Base-by-base conservation (phyloP, 768 basidiomycete genomes). In the Suillus weaverae region DNA sequence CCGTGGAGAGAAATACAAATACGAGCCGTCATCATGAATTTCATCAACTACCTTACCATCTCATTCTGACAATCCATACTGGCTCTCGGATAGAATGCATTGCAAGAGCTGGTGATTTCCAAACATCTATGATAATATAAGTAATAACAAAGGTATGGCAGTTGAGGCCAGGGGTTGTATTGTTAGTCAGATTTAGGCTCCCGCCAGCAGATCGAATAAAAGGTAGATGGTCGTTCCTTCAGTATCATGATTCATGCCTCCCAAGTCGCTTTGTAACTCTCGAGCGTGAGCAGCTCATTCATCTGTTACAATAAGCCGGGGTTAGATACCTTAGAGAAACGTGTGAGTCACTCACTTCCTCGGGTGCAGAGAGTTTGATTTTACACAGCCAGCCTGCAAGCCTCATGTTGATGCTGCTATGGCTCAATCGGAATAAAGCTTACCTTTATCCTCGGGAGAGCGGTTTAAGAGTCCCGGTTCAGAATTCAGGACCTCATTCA, bases 381-480 rank as follows among this genome's bases (percentile, higher is more conserved):
- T 93, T 96, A 87, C 91, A 95, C 54, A 99, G 86, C 97, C 97
- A 99, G 63, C 97, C 96, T 98, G 68, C 8, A 35, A 38, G 30
- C 6, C 30, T 11, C 18, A 32, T 48, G 16, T 61, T 61, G 65
- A 59, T 26, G 5, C 20, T 20, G 51, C 32, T 64, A 39, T 63
- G 54, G 36, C 18, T 46, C 11, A 30, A 50, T 51, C 44, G 4
- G 14, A 13, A 51, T 22, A 10, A 33, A 38, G 68, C 84, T 69
- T 69, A 95, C 97, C 97, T 73, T 92, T 81, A 32, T 85, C 83
- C 73, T 96, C 91, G 0, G 95, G 86, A 11, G 89, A 89, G 76
- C 93, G 94, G 84, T 99, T 99, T 60, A 99, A 80, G 48, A 98
- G 79, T 22, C 88, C 85, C 2, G 97, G 95, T 73, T 89, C 79